phyloP scores from a whole-genome alignment of 805 yeast species.

The Pichia pseudocactophila region DNA sequence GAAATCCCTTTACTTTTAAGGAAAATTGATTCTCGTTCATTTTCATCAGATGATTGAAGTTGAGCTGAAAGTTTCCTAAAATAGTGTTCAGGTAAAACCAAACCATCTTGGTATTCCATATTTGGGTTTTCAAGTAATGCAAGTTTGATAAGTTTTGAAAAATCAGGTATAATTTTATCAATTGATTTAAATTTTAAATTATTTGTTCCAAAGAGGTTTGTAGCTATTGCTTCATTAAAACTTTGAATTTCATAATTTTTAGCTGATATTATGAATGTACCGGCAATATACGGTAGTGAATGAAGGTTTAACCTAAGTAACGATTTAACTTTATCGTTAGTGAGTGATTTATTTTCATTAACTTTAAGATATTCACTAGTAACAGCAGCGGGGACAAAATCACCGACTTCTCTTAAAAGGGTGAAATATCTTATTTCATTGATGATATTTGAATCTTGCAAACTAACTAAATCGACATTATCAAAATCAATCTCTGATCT shows the following conservation, averaged over 20 bases:
- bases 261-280: constrained; percentile 63
- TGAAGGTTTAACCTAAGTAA: constrained; percentile 56
- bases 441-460: constrained; percentile 32
- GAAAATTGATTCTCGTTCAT: constrained; percentile 43
- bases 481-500: constrained; percentile 1
- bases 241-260: constrained; percentile 46
- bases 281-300: constrained; percentile 79
- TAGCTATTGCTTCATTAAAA: constrained; percentile 69
- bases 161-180: constrained; percentile 54
- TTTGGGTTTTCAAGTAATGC: constrained; percentile 35
- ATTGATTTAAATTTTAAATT: constrained; percentile 42
- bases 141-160: constrained; percentile 36
- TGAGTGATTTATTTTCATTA: constrained; percentile 22
- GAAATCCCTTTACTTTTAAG: constrained; percentile 55
- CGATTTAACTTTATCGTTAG: constrained; percentile 10
- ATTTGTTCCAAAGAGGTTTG: constrained; percentile 66
- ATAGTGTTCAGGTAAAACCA: constrained; percentile 86
- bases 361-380: constrained; percentile 51
- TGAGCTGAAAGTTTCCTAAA: constrained; percentile 62
- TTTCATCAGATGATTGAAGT: constrained; percentile 19
- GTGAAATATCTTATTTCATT: constrained; percentile 61
- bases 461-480: constrained; percentile 8
- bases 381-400: constrained; percentile 64
- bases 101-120: constrained; percentile 43
- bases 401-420: constrained; percentile 28